Conservation (phyloP, 805 yeast species). For the Pichia pseudocactophila region DNA sequence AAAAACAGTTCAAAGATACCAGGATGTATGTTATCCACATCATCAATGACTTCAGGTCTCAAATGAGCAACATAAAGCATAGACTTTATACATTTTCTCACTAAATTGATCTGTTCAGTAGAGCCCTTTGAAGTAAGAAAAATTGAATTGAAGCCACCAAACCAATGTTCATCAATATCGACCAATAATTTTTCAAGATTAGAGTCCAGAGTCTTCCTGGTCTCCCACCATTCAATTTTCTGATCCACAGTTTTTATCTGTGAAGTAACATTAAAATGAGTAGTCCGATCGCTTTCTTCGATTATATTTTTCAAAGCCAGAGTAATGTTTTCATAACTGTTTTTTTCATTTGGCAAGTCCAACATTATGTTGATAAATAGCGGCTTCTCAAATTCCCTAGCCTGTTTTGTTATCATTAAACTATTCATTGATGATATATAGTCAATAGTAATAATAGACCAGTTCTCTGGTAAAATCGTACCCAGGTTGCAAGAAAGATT, state of each 20-base stretch:
- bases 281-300: slow-evolving; percentile 49
- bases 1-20: slow-evolving; percentile 9
- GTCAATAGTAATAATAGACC: slow-evolving; percentile 58
- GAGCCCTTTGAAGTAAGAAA: slow-evolving; percentile 34
- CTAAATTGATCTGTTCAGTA: slow-evolving; percentile 20
- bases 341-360: slow-evolving; percentile 38
- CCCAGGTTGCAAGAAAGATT: background rate
- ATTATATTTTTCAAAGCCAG: slow-evolving; percentile 45
- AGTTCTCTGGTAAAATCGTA: slow-evolving; percentile 33
- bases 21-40: slow-evolving; percentile 1
- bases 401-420: slow-evolving; percentile 33
- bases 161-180: slow-evolving; percentile 56
- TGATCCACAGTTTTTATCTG: slow-evolving; percentile 47
- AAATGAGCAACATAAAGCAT: background rate
- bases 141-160: slow-evolving; percentile 67
- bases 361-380: slow-evolving; percentile 49
- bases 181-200: slow-evolving; percentile 44
- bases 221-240: slow-evolving; percentile 71
- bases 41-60: background rate
- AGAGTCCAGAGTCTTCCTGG: slow-evolving; percentile 52
- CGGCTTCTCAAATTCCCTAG: slow-evolving; percentile 16
- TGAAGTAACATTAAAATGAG: slow-evolving; percentile 44
- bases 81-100: slow-evolving; percentile 30
- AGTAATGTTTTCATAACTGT: slow-evolving; percentile 38
- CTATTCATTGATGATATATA: slow-evolving; percentile 49